These are phyloP conservation scores for Dactylellina cionopaga DNA, from an alignment of 2,329 filamentous ascomycete genomes.

Conservation along the genomic window DNA sequence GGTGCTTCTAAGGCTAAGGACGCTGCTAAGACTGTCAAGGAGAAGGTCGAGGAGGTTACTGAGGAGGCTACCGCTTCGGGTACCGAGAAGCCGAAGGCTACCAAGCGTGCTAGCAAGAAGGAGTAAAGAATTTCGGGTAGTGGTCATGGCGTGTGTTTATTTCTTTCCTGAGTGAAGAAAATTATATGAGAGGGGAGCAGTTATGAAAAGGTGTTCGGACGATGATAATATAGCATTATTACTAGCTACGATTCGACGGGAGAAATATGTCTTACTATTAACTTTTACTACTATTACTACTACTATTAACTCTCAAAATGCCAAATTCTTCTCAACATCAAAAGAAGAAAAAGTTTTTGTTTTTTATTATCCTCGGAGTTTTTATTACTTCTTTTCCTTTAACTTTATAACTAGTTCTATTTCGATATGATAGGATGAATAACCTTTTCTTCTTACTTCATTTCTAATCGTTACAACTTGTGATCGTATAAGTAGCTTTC, in stretches of 20 bases:
- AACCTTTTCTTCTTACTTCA: background rate
- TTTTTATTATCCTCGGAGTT: constrained; percentile 26
- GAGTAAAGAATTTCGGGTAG: constrained; percentile 42
- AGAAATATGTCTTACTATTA: constrained; percentile 16
- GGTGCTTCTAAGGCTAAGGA: constrained; percentile 77
- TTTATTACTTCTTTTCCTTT: no score
- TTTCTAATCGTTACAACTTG: background rate
- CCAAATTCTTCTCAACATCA: no score
- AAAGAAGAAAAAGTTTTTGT: background rate
- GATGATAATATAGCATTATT: constrained; percentile 39
- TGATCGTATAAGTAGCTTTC: constrained; percentile 27
- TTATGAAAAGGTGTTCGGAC: constrained; percentile 20
- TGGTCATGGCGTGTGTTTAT: constrained; percentile 22
- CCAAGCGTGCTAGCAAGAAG: constrained; percentile 69
- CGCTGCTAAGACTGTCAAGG: constrained; percentile 64
- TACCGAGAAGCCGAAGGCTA: constrained; percentile 79
- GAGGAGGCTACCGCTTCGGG: constrained; percentile 69
- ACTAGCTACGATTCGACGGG: constrained; percentile 11
- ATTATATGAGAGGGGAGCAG: background rate
- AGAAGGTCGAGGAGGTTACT: constrained; percentile 74
- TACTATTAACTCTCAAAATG: background rate
- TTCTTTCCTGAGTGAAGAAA: constrained; percentile 26
- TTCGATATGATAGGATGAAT: constrained; percentile 19
- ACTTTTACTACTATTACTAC: background rate
- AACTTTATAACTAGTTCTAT: no score